A percentile compares a stretch with the other conserved stretches of the same genome.
Conservation (phyloP, 106 monocot genomes). For the Acorus gramineus region DNA sequence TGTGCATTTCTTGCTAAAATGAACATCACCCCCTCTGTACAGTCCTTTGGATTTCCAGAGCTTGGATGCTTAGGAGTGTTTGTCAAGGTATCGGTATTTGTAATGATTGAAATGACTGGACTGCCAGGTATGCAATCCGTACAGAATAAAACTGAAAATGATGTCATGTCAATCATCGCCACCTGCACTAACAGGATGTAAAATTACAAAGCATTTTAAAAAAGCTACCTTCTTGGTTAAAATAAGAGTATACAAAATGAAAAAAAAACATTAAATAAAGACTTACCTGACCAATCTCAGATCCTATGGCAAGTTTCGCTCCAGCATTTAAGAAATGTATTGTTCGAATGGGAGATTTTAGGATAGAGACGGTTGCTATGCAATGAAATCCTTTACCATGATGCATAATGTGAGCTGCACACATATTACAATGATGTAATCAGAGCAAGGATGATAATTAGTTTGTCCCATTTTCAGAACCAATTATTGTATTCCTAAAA, state of each 20-base stretch:
- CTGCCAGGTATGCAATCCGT: conserved; percentile 32
- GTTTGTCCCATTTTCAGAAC: no score
- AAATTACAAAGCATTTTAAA: not conserved
- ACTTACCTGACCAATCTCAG: conserved; percentile 75
- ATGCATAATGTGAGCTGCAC: conserved; percentile 31
- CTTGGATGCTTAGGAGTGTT: conserved; percentile 15
- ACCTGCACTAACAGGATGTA: conserved; percentile 35
- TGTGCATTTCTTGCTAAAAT: conserved; percentile 59
- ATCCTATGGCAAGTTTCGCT: conserved; percentile 54
- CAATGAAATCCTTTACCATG: conserved; percentile 50
- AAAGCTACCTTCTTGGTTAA: not conserved
- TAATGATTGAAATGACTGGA: conserved; percentile 48
- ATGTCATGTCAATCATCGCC: conserved; percentile 50
- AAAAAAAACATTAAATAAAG: conserved; percentile 4
- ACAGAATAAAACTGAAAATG: conserved; percentile 43
- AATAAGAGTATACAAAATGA: not conserved
- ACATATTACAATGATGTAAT: conserved; percentile 1
- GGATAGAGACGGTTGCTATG: conserved; percentile 38
- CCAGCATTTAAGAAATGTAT: conserved; percentile 50
- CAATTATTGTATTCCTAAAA: no score
- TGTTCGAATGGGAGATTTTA: conserved; percentile 38
- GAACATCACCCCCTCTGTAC: conserved; percentile 28
- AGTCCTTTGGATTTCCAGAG: conserved; percentile 15
- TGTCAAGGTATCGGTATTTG: conserved; percentile 8
- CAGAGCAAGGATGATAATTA: not conserved